Evolutionary conservation across 2,329 filamentous ascomycete genomes (phyloP).

Genomic region (Calonectria multiphialidica): DNA sequence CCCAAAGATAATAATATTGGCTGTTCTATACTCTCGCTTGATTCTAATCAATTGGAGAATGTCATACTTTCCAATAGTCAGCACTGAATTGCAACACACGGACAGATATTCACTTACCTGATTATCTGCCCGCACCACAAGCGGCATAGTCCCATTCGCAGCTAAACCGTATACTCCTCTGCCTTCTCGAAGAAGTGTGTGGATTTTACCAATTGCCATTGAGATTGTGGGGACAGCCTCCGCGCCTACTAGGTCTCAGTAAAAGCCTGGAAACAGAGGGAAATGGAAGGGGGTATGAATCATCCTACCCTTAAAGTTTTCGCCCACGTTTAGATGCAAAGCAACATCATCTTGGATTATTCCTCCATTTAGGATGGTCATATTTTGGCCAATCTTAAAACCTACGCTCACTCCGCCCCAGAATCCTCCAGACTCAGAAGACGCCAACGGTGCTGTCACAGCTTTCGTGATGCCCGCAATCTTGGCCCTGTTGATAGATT

Average conservation of each 20-base stretch:
- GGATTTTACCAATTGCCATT: neutral
- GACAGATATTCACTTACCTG: neutral
- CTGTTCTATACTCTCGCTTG: neutral
- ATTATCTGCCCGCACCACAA: neutral
- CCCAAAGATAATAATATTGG: neutral
- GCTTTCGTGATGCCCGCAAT: neutral
- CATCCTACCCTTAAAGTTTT: neutral
- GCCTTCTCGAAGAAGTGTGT: neutral
- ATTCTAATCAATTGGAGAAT: neutral
- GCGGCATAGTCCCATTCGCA: neutral
- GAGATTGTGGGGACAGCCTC: neutral
- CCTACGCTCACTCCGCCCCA: constrained; percentile 59
- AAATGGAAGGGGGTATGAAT: neutral
- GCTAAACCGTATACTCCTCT: neutral
- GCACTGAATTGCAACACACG: neutral
- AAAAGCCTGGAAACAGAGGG: neutral
- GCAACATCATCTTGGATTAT: neutral
- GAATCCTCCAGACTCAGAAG: neutral
- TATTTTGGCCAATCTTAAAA: constrained; percentile 43
- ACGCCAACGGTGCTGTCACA: neutral
- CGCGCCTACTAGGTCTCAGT: neutral
- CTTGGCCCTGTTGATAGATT: neutral
- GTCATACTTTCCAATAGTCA: neutral
- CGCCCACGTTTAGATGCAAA: neutral
- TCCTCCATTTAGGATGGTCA: neutral